A percentile compares a stretch with the other conserved stretches of the same genome.
phyloP scores from a whole-genome alignment of 768 basidiomycete genomes.

The Termitomyces sp. region DNA sequence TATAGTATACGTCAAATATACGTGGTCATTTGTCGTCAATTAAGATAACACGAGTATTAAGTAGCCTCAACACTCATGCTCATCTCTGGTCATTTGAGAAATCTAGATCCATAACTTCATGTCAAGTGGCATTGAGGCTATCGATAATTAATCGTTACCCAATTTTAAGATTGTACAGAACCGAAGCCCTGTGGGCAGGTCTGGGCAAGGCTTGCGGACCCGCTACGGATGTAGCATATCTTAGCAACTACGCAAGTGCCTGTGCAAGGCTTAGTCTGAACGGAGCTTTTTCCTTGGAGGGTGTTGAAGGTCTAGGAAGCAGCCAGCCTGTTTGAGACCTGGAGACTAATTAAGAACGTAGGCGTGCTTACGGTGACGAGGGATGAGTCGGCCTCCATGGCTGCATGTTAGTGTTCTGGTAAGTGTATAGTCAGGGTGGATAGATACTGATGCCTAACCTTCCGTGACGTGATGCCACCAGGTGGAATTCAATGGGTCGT shows the following conservation, averaged over 20 bases:
- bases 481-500: slow-evolving; percentile 75
- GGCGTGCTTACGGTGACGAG: slow-evolving; percentile 50
- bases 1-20: too few species aligned
- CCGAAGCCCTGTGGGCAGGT: slow-evolving; percentile 67
- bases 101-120: neutral
- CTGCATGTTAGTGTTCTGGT: slow-evolving; percentile 27
- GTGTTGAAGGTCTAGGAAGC: slow-evolving; percentile 56
- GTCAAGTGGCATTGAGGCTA: neutral
- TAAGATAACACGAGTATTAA: too few species aligned
- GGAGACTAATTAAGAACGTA: slow-evolving; percentile 18
- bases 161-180: slow-evolving; percentile 39
- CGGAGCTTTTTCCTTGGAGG: slow-evolving; percentile 70
- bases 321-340: neutral
- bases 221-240: slow-evolving; percentile 78
- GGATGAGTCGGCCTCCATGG: slow-evolving; percentile 55
- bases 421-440: slow-evolving; percentile 4
- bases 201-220: slow-evolving; percentile 58
- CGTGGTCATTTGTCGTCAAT: too few species aligned
- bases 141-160: neutral
- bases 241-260: slow-evolving; percentile 63
- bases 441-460: slow-evolving; percentile 31
- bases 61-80: neutral
- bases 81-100: neutral
- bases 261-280: slow-evolving; percentile 52
- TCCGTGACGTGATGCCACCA: slow-evolving; percentile 85